Evolutionary conservation across 2,329 filamentous ascomycete genomes (phyloP), one percentile per base, ranked within the genome.

Genomic region (Keithomyces neogunnii): DNA sequence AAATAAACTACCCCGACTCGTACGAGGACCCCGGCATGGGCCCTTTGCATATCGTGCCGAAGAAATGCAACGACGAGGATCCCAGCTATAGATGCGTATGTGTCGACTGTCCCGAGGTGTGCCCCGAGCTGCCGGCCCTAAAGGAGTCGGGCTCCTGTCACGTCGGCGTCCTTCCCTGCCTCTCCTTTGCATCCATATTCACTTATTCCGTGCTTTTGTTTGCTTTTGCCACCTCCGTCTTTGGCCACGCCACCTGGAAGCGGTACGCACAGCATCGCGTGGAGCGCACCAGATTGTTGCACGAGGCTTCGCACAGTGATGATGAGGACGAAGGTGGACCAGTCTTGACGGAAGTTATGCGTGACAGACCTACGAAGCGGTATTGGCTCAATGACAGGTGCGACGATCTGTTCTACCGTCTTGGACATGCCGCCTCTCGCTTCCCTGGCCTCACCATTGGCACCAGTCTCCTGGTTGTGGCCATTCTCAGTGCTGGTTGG

Each of bases 161-260:
- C 58, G 90, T 99, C 40, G 93, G 93, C 44, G 69, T 84, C 5
- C 72, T 99, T n/a, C 92, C 92, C 0, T 99, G 95, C 62, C 74
- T 99, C 39, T 96, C 92, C 0, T 97, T 99, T 66, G 85, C 87
- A 0, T 89, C 95, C 44, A 88, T 99, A 60, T 76, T 97, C 50
- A 78, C 89, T 40, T 99, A 99, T 66, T 82, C 85, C 3, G 69
- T 89, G 42, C 79, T 93, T 51, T 67, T 97, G 5, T 74, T 86
- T 32, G 73, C 86, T 1, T 72, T 92, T 11, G 72, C 85, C 9
- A 73, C 81, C 3, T 83, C 80, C 6, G 72, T 91, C 13, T 80
- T 84, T 42, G 89, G 86, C 3, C 88, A 91, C 62, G 76, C 89
- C 40, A 85, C 84, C 2, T 95, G 87, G 71, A 82, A 78, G 52